Evolutionary conservation across 495 filamentous ascomycete species (phyloP).

Genomic region (Hypoxylon trugodes): DNA sequence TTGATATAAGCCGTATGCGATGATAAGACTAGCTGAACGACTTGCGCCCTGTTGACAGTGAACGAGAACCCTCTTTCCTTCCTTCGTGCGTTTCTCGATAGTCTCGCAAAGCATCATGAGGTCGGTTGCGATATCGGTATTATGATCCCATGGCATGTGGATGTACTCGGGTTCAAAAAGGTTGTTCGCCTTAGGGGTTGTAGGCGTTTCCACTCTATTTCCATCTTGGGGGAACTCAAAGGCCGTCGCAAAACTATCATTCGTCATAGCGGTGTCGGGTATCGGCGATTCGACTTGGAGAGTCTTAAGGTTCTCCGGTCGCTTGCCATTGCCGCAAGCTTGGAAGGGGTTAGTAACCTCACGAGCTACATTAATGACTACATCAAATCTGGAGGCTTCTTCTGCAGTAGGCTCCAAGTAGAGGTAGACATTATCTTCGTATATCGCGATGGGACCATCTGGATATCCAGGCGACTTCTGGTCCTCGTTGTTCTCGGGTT

Average conservation of each 20-base stretch:
- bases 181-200: constrained; percentile 65
- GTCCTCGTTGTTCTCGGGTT: constrained; percentile 69
- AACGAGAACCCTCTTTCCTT: constrained; percentile 87
- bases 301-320: constrained; percentile 47
- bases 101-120: constrained; percentile 83
- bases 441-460: constrained; percentile 89
- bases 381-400: constrained; percentile 86
- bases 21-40: constrained; percentile 94
- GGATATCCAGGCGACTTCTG: constrained; percentile 92
- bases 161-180: constrained; percentile 84
- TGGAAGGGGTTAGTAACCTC: constrained; percentile 92
- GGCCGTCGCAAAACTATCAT: constrained; percentile 75
- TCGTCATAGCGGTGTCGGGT: constrained; percentile 75
- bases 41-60: constrained; percentile 98
- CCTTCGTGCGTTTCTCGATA: constrained; percentile 78
- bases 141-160: constrained; percentile 97
- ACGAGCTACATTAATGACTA: constrained; percentile 93
- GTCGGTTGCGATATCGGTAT: constrained; percentile 92
- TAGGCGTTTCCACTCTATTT: constrained; percentile 53
- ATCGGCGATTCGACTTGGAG: constrained; percentile 48
- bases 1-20: constrained; percentile 94
- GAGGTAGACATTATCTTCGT: constrained; percentile 89
- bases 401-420: constrained; percentile 90
- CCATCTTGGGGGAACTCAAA: constrained; percentile 64
- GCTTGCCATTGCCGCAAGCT: constrained; percentile 42